These are phyloP conservation scores for Silene uniflora DNA, from an alignment of 148 eudicot species.

Conservation along the genomic window DNA sequence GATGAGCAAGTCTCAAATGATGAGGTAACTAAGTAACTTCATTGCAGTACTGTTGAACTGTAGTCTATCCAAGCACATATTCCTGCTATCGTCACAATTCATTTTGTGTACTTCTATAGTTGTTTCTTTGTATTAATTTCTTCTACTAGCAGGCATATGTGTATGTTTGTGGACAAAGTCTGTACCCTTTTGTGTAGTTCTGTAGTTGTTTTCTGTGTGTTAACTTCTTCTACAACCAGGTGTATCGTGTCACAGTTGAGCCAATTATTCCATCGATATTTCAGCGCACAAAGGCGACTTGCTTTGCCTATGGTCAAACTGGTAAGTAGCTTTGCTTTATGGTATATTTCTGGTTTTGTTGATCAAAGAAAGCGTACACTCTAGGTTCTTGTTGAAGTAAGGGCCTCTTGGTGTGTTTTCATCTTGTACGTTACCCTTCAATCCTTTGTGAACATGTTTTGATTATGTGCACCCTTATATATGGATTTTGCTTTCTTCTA, in stretches of 20 bases:
- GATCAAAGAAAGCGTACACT: background rate
- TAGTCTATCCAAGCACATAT: background rate
- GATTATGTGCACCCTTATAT: no score
- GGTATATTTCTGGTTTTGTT: no score
- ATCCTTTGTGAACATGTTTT: no score
- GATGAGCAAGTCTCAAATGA: slow-evolving; percentile 85
- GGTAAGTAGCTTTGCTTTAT: slow-evolving; percentile 41
- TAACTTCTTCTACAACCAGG: slow-evolving; percentile 42
- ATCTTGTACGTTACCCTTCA: background rate
- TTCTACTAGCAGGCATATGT: background rate
- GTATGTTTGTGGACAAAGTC: background rate
- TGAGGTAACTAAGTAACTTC: slow-evolving; percentile 74
- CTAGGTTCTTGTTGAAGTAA: background rate
- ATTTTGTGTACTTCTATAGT: background rate
- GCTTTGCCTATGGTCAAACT: slow-evolving; percentile 99
- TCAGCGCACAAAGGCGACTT: slow-evolving; percentile 92
- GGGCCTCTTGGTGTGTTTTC: background rate
- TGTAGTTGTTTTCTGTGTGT: background rate
- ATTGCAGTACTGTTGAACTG: background rate
- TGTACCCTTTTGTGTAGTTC: background rate
- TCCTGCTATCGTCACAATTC: background rate
- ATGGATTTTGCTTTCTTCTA: no score
- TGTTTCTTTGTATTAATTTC: background rate
- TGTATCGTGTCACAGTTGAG: slow-evolving; percentile 76
- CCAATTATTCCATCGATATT: slow-evolving; percentile 90